These are phyloP conservation scores for Phyllosticta capitalensis DNA, from an alignment of 2,329 filamentous ascomycete species.

Conservation along the genomic window DNA sequence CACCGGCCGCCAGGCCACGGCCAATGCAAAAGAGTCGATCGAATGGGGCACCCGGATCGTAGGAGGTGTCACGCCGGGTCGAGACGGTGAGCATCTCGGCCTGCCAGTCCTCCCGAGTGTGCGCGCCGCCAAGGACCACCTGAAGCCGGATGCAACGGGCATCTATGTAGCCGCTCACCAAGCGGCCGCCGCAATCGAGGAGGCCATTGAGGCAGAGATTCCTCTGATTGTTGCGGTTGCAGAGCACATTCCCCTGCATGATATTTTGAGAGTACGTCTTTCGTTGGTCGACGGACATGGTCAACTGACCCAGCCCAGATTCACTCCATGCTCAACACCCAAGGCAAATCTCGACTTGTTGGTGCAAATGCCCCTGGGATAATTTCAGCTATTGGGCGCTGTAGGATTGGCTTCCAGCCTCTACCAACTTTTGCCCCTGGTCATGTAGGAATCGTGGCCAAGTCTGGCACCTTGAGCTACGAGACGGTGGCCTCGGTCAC, in stretches of 20 bases:
- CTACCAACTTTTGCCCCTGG: constrained; percentile 62
- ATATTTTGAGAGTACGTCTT: constrained; percentile 56
- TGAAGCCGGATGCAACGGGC: constrained; percentile 68
- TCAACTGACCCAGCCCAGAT: constrained; percentile 35
- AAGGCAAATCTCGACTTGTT: constrained; percentile 62
- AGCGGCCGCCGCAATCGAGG: constrained; percentile 63
- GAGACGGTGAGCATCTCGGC: constrained; percentile 59
- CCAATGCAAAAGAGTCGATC: constrained; percentile 66
- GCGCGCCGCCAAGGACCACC: constrained; percentile 54
- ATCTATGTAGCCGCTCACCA: constrained; percentile 73
- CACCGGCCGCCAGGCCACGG: constrained; percentile 59
- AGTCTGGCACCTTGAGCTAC: constrained; percentile 71
- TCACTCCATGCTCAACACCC: constrained; percentile 60
- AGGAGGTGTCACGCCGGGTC: constrained; percentile 63
- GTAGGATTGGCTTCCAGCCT: constrained; percentile 68
- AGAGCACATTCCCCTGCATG: constrained; percentile 70
- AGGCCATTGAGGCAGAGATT: constrained; percentile 70
- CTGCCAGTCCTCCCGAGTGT: constrained; percentile 63
- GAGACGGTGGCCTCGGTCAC: constrained; percentile 69
- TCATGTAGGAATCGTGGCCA: constrained; percentile 66
- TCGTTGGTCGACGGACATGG: neutral
- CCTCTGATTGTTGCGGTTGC: constrained; percentile 70
- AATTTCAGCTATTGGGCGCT: constrained; percentile 61
- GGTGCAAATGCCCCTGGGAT: constrained; percentile 78
- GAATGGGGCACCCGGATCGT: constrained; percentile 74